Percentiles rank a stretch among this genome's conserved stretches.
Evolutionary conservation across 305 asterid genomes (phyloP).

Genomic region (Fraxinus albicans): DNA sequence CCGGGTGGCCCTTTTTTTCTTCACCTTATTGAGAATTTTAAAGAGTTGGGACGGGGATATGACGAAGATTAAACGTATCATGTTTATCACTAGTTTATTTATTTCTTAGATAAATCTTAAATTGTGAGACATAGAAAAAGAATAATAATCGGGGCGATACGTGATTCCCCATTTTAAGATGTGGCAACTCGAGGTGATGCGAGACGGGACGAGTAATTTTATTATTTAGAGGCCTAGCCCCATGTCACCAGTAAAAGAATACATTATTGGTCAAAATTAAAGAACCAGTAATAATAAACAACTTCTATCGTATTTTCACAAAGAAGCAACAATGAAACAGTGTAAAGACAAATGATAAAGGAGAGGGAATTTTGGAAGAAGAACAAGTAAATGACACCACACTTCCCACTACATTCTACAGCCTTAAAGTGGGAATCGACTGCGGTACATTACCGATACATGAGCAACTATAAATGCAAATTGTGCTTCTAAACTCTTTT

Average conservation of each 20-base stretch:
- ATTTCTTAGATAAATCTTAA: no score
- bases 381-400: conserved; percentile 36
- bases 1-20: no score
- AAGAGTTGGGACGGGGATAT: no score
- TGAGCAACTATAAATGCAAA: background rate
- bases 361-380: conserved; percentile 21
- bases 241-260: background rate
- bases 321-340: background rate
- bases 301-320: background rate
- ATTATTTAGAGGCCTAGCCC: background rate
- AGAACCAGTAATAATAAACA: background rate
- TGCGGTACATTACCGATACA: conserved; percentile 2
- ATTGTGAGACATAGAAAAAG: no score
- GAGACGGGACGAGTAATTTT: background rate
- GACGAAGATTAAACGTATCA: no score
- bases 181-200: background rate
- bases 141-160: no score
- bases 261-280: background rate
- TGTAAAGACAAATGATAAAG: background rate
- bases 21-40: no score
- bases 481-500: background rate
- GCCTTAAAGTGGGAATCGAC: conserved; percentile 31
- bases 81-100: no score
- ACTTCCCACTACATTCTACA: conserved; percentile 22
- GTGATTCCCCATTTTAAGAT: no score